Conservation (phyloP, 805 yeast genomes). For the Kodamaea leandrae region DNA sequence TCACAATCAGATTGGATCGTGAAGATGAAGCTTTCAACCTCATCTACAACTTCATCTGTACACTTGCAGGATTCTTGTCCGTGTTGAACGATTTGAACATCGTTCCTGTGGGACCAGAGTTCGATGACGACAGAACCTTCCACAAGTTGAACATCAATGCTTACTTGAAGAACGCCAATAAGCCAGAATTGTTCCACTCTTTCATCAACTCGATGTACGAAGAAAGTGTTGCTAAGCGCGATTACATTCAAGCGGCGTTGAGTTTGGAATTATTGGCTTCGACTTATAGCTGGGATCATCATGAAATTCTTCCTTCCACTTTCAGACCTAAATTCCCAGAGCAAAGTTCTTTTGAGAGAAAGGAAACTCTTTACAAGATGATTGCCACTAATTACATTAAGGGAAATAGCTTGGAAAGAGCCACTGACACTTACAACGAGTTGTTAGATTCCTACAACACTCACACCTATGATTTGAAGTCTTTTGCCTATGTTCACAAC, state of each 20-base stretch:
- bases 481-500: slow-evolving; percentile 68
- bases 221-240: slow-evolving; percentile 55
- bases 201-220: slow-evolving; percentile 74
- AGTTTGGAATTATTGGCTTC: slow-evolving; percentile 74
- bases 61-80: slow-evolving; percentile 58
- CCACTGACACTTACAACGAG: slow-evolving; percentile 74
- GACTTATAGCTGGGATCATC: slow-evolving; percentile 72
- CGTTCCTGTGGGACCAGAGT: slow-evolving; percentile 80
- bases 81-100: slow-evolving; percentile 63
- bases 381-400: slow-evolving; percentile 67
- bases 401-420: slow-evolving; percentile 77
- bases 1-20: slow-evolving; percentile 51
- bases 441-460: slow-evolving; percentile 71
- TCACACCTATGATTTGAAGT: slow-evolving; percentile 70
- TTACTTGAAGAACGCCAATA: slow-evolving; percentile 70
- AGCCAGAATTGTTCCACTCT: slow-evolving; percentile 77
- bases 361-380: slow-evolving; percentile 65
- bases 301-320: slow-evolving; percentile 52
- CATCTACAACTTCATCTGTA: slow-evolving; percentile 50
- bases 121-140: slow-evolving; percentile 83
- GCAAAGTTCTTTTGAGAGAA: slow-evolving; percentile 77
- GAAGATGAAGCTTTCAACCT: slow-evolving; percentile 62
- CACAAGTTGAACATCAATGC: slow-evolving; percentile 73
- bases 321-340: slow-evolving; percentile 71
- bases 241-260: slow-evolving; percentile 79